Conservation (phyloP, 305 asterid species). For the Rubia peregrina region DNA sequence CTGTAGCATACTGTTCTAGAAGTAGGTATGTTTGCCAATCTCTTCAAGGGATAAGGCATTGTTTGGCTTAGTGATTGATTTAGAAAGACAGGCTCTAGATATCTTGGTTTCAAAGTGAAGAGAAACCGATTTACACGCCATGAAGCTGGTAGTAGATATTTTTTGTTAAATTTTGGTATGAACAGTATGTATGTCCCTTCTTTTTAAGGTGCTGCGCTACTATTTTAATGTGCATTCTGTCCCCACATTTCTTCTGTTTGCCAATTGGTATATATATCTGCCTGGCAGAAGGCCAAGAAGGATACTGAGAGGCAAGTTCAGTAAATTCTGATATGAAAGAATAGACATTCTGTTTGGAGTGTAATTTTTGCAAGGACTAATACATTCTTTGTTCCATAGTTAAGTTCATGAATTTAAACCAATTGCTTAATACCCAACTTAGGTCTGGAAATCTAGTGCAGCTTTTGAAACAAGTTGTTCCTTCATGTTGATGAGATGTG, state of each 20-base stretch:
- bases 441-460: not conserved
- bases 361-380: not conserved
- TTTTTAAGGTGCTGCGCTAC: not conserved
- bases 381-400: not conserved
- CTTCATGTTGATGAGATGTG: not conserved
- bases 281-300: not conserved
- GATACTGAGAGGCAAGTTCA: not conserved
- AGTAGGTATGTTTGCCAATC: not conserved
- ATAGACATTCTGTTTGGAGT: constrained; percentile 2
- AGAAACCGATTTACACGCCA: not conserved
- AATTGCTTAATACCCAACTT: not conserved
- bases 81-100: not conserved
- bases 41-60: not conserved
- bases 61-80: not conserved
- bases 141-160: not conserved
- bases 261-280: not conserved
- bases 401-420: not conserved
- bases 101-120: not conserved
- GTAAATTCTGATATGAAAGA: not conserved
- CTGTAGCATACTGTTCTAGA: constrained; percentile 8
- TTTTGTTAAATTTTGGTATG: no score
- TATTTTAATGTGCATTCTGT: not conserved
- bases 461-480: not conserved
- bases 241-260: not conserved
- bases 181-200: no score